Base-by-base conservation (phyloP, 768 basidiomycete species). In the Lentinula boryana region DNA sequence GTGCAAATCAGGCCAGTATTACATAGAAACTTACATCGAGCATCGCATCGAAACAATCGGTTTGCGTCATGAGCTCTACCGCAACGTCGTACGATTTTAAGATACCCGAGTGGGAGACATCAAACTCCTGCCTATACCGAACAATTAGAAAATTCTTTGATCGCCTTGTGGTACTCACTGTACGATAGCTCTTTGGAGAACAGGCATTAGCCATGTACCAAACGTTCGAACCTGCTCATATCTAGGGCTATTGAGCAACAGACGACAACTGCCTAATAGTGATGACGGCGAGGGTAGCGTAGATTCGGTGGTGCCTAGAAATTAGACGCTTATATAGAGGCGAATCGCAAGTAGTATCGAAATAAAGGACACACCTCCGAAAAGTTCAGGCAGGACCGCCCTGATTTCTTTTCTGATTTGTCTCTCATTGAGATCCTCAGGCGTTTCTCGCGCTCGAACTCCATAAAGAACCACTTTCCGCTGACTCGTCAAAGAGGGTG, bases 141-240 rank as follows among this genome's bases (percentile, higher is more conserved):
- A 46, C 43, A 27, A 36, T 64, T 23, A 63, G 54, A 57, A 46
- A 10, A n/a, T 36, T 35, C 18, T 23, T 38, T 23, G 12, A 54
- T 9, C 31, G 23, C 9, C 18, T 23, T 35, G 8, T 0, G 16
- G 41, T 7, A 67, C 75, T 61, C 65, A 89, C 89, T 72, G 76
- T 8, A 73, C 61, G 12, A 87, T 72, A 60, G 78, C 73, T 63
- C 82, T 84, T 64, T 80, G 80, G 44, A 89, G 76, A 27, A 84
- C 75, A 3, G 91, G 91, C n/a, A 90, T 69, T 35, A 93, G 75
- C 91, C 91, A 93, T 52, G 84, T 81, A 58, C 77, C 79, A 58
- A 91, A 80, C 8, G 82, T 82, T 65, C 86, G 78, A 40, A 89
- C 83, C 72, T 92, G 89, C 64, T 92, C 89, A 63, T 84, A 92